Evolutionary conservation across 1,139 yeast genomes (phyloP), one percentile per base, ranked within the genome.

Genomic region (Trichomonascaceae sp.): DNA sequence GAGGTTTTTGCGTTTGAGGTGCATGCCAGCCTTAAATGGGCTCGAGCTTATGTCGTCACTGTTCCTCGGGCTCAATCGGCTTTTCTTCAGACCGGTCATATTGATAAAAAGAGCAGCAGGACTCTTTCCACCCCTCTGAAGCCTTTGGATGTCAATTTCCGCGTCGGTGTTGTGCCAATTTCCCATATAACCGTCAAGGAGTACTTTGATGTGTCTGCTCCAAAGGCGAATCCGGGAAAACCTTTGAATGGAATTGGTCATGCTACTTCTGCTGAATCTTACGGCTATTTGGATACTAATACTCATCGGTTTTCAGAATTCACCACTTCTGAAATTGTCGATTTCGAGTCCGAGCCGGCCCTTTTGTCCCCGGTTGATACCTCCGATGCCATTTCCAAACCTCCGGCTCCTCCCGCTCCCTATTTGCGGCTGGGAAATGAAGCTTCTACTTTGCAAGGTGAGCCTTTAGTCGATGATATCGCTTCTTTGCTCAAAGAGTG

Each of bases 1-100:
- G 87, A 85, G 59, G 83, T 87, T 32, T 87, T 80, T 67, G 74
- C 87, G 39, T 87, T 89, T 65, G 96, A 89, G 68, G 75, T 83
- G 32, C 80, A 79, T 60, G 74, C 74, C 47, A 59, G 68, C 48
- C 75, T 76, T 15, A 79, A 79, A 57, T 88, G 96, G 96, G 90
- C 84, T 41, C 77, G 96, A 63, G 96, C 91, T 18, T 87, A 88
- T 67, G 76, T 81, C 4, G 74, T 69, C 12, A 57, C 66, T 10
- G 54, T 66, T 8, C 69, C 71, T 8, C 55, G 61, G 12, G 64
- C 67, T 24, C 66, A 61, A 51, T 57, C 67, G 12, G 66, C 67
- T 2, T 63, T 67, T 55, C 63, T 61, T 53, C 66, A 64, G 50
- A 66, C 65, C 19, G 55, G 63, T 38, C 63, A 64, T 18, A 50